These are phyloP conservation scores for Neonectria coccinea DNA, from an alignment of 2,329 filamentous ascomycete species.

Conservation along the genomic window DNA sequence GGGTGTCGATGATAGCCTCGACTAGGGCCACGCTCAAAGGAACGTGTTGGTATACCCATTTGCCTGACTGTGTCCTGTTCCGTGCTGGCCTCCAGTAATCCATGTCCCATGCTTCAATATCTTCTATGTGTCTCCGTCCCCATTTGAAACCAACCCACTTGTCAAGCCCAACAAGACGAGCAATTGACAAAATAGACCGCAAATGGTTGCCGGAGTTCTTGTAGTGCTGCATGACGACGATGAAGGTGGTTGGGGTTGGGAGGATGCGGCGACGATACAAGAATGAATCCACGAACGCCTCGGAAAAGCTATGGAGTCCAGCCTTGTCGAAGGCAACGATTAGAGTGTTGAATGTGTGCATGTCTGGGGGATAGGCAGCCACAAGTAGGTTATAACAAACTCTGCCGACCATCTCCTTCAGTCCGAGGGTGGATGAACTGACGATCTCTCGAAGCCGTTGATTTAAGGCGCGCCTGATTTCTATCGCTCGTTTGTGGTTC, in stretches of 20 bases:
- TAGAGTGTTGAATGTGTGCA: constrained; percentile 78
- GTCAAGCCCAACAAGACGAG: constrained; percentile 60
- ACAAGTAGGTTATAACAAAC: constrained; percentile 76
- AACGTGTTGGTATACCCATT: constrained; percentile 56
- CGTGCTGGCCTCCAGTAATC: constrained; percentile 47
- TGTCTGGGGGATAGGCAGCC: constrained; percentile 70
- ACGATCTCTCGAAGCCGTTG: constrained; percentile 47
- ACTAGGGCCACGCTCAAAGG: constrained; percentile 54
- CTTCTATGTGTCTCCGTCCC: constrained; percentile 49
- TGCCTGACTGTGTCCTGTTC: constrained; percentile 45
- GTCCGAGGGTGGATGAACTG: constrained; percentile 35
- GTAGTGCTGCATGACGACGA: constrained; percentile 65
- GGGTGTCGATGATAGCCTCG: constrained; percentile 60
- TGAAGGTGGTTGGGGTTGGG: constrained; percentile 62
- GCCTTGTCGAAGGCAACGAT: constrained; percentile 72
- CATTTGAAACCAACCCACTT: constrained; percentile 54
- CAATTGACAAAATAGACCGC: constrained; percentile 58
- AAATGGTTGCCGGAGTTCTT: constrained; percentile 55
- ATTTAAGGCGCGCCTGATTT: constrained; percentile 47
- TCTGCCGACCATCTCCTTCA: constrained; percentile 52
- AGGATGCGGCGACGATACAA: constrained; percentile 56
- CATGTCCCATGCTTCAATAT: constrained; percentile 48
- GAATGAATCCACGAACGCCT: constrained; percentile 65
- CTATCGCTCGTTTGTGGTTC: constrained; percentile 42
- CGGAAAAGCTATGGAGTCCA: constrained; percentile 61